A percentile compares a stretch with the other conserved stretches of the same genome.
Conservation (phyloP, 2,329 filamentous ascomycete genomes). For the Pseudogymnoascus sp. region DNA sequence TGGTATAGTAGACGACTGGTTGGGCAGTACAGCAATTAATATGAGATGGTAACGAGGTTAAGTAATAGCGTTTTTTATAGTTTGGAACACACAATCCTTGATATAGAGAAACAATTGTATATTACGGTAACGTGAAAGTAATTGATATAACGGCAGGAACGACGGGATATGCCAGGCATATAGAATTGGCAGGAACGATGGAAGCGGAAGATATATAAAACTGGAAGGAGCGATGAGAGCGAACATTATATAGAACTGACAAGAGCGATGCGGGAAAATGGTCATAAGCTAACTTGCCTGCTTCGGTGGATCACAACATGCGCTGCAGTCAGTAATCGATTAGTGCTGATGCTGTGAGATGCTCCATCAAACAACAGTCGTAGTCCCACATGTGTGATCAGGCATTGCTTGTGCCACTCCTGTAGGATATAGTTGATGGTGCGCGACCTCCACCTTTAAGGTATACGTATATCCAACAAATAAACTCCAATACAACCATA, state of each 20-base stretch:
- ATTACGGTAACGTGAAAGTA: neutral
- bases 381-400: neutral
- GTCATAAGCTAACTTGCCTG: too few species aligned
- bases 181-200: neutral
- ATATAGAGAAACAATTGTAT: neutral
- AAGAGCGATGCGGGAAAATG: neutral
- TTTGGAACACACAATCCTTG: neutral
- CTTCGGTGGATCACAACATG: neutral
- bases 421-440: neutral
- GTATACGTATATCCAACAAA: neutral
- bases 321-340: neutral
- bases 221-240: neutral
- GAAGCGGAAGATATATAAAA: neutral
- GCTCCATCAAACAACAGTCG: neutral
- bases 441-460: neutral
- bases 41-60: neutral
- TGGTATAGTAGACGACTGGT: neutral
- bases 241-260: neutral
- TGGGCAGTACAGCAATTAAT: neutral
- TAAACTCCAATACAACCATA: neutral
- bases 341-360: neutral
- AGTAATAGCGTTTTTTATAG: neutral
- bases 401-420: too few species aligned
- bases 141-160: neutral
- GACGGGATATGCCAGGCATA: neutral